A percentile compares a stretch with the other conserved stretches of the same genome.
phyloP scores from a whole-genome alignment of 208 protist genomes.

The Angomonas ambiguus region DNA sequence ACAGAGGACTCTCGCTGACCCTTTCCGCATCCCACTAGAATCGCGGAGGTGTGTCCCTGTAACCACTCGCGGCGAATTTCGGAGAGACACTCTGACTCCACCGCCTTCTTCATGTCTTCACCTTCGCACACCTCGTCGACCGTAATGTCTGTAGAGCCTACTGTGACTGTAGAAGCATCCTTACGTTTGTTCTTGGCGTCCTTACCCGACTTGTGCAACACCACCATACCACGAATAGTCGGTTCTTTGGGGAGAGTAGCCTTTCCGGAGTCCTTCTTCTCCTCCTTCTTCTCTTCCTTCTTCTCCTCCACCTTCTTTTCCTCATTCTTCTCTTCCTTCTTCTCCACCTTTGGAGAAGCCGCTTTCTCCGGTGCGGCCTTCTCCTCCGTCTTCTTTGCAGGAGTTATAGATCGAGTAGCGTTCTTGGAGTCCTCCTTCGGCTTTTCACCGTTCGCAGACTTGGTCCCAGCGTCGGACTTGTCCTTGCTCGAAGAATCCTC shows the following conservation, averaged over 20 bases:
- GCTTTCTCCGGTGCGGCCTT: conserved; percentile 13
- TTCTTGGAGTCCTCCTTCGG: conserved; percentile 9
- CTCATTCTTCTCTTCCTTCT: conserved; percentile 10
- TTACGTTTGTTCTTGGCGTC: conserved; percentile 39
- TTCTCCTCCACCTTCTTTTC: conserved; percentile 17
- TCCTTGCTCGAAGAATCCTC: background rate
- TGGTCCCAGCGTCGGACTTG: background rate
- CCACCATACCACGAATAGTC: conserved; percentile 34
- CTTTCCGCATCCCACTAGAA: conserved; percentile 40
- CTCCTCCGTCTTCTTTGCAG: conserved; percentile 10
- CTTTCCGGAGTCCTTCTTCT: conserved; percentile 4
- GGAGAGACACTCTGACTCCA: conserved; percentile 35
- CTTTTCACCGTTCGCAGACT: conserved; percentile 9
- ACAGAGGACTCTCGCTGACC: conserved; percentile 24
- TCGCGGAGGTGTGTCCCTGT: conserved; percentile 48
- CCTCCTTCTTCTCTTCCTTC: conserved; percentile 19
- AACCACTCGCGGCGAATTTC: conserved; percentile 55
- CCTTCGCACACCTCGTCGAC: conserved; percentile 49
- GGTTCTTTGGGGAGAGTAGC: conserved; percentile 20
- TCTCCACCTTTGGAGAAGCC: conserved; percentile 18
- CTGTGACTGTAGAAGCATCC: conserved; percentile 28
- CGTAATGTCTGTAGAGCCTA: conserved; percentile 31
- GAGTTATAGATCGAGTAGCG: background rate
- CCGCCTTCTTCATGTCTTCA: conserved; percentile 24
- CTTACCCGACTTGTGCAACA: conserved; percentile 29